phyloP scores from a whole-genome alignment of 257 asterid genomes.

The Solanum pinnatisectum region DNA sequence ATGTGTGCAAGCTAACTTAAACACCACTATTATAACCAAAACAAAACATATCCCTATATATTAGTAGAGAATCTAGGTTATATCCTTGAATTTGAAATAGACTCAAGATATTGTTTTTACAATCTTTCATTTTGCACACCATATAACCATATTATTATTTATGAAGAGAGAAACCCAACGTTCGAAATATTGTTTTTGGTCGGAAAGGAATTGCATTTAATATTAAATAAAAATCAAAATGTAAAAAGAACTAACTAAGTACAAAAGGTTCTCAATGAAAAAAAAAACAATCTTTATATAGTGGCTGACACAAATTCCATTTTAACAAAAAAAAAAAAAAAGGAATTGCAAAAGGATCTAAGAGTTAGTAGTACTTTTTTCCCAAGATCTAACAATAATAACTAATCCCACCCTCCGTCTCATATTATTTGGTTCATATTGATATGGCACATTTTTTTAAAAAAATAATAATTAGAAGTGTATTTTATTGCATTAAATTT shows the following conservation, averaged over 20 bases:
- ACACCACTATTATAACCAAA: too few species aligned
- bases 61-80: too few species aligned
- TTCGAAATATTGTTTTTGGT: neutral
- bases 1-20: too few species aligned
- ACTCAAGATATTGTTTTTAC: neutral
- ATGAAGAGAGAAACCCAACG: neutral
- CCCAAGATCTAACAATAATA: neutral
- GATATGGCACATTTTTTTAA: fast-evolving
- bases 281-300: neutral
- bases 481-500: too few species aligned
- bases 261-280: neutral
- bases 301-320: constrained; percentile 21
- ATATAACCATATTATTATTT: neutral
- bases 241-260: neutral
- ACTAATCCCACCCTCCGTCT: neutral
- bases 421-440: neutral
- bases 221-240: neutral
- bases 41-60: neutral
- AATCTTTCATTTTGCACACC: neutral
- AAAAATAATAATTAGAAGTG: neutral
- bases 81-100: neutral
- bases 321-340: neutral
- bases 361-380: neutral
- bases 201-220: neutral
- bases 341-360: neutral